Evolutionary conservation across 2,329 filamentous ascomycete species (phyloP).

Genomic region (Fusarium azukiicola): DNA sequence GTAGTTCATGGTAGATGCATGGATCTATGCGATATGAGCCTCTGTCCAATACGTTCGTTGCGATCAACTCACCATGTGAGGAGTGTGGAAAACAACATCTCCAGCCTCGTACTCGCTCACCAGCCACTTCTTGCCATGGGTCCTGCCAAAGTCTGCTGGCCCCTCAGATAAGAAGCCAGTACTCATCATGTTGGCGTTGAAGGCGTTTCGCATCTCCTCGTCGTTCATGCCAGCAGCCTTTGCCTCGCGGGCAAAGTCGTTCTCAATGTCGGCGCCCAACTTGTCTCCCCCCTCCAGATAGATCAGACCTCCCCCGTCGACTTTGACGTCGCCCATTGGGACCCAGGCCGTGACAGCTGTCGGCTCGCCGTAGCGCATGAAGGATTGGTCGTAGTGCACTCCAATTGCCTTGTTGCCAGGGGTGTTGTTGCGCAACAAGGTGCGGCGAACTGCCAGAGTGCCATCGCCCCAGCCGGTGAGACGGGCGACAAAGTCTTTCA

Average conservation of each 20-base stretch:
- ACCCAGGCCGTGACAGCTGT: slow-evolving; percentile 79
- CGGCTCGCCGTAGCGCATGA: slow-evolving; percentile 76
- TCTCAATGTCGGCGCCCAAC: slow-evolving; percentile 73
- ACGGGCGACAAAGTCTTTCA: slow-evolving; percentile 71
- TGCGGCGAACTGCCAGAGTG: slow-evolving; percentile 66
- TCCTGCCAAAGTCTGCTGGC: slow-evolving; percentile 63
- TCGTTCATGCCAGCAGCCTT: slow-evolving; percentile 72
- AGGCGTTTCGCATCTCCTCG: slow-evolving; percentile 73
- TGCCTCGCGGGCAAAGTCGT: slow-evolving; percentile 71
- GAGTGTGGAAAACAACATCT: slow-evolving; percentile 65
- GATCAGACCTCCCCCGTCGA: slow-evolving; percentile 78
- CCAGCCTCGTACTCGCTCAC: slow-evolving; percentile 66
- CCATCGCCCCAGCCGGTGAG: slow-evolving; percentile 76
- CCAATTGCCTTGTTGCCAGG: slow-evolving; percentile 78
- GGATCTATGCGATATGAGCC: slow-evolving; percentile 65
- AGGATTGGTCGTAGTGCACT: slow-evolving; percentile 81
- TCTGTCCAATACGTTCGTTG: not conserved
- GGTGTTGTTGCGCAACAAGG: slow-evolving; percentile 77
- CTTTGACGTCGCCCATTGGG: slow-evolving; percentile 74
- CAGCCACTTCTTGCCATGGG: slow-evolving; percentile 59
- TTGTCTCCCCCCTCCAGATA: slow-evolving; percentile 71
- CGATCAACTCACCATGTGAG: slow-evolving; percentile 55
- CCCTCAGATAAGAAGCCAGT: slow-evolving; percentile 75
- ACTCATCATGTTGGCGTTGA: slow-evolving; percentile 81
- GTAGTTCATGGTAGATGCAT: slow-evolving; percentile 77